Evolutionary conservation across 495 filamentous ascomycete genomes (phyloP), one percentile per base, ranked within the genome.

Genomic region (Tirmania nivea): DNA sequence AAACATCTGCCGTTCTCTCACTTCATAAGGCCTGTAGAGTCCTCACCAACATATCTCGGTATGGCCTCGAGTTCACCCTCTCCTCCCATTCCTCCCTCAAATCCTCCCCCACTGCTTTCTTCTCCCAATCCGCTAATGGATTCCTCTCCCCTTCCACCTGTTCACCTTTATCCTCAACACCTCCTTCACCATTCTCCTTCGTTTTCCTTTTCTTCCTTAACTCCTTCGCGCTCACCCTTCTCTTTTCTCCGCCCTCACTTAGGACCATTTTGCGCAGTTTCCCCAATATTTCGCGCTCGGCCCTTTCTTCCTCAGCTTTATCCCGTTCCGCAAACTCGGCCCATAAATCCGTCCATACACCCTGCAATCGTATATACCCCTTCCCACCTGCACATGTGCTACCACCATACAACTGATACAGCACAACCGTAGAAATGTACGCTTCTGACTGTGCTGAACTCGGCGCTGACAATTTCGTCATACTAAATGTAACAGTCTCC

Each of bases 291-390:
- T 69, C 59, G 48, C 85, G 79, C 61, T 96, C 88, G 12, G 66
- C 61, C 34, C 76, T 74, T 63, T 89, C 79, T 12, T 73, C 69
- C 58, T 80, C 77, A 35, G 72, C 71, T 66, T 84, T 85, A 60
- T 78, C 84, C 35, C 72, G 63, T 35, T 75, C 75, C 1, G 78
- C 73, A 53, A 93, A 73, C 60, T 95, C 87, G 1, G 74, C 71
- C 80, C 84, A 96, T 11, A 95, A 68, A 49, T 89, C 85, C 61
- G 87, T 77, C 83, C 86, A 95, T 5, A 76, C 70, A 0, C 77
- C 66, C 17, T 87, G 86, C 19, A 97, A 68, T 19, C 84, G 75
- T 53, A 94, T 59, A 58, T 83, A 82, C 9, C 80, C 75, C 61
- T 90, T 94, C 56, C 92, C 86, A 59, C 94, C 90, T 61, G 16